These are phyloP conservation scores for Avicennia marina DNA, from an alignment of 257 asterid genomes.

Conservation along the genomic window DNA sequence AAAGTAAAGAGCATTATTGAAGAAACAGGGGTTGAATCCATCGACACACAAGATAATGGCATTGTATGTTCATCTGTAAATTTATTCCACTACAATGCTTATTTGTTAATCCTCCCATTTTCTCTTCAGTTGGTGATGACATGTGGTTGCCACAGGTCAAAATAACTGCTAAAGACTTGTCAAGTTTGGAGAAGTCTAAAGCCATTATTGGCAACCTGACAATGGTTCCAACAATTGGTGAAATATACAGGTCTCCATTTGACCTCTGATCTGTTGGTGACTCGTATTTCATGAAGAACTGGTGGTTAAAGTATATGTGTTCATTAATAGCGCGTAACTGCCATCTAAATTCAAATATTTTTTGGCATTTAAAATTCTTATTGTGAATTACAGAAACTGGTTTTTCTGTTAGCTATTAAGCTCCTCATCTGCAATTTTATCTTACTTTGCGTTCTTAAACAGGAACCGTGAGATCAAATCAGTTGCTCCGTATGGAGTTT, in stretches of 20 bases:
- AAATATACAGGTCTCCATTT: constrained; percentile 67
- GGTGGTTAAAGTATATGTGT: constrained; percentile 7
- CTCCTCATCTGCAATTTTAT: constrained; percentile 9
- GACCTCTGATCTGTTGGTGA: constrained; percentile 2
- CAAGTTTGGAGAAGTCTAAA: constrained; percentile 81
- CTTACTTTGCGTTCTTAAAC: constrained; percentile 23
- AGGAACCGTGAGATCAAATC: constrained; percentile 97
- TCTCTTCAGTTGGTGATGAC: constrained; percentile 14
- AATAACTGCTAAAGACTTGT: constrained; percentile 73
- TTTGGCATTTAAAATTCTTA: neutral
- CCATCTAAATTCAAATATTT: neutral
- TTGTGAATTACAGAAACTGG: constrained; percentile 15
- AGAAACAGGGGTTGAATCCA: constrained; percentile 83
- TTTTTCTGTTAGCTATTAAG: neutral
- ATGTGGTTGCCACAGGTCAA: constrained; percentile 55
- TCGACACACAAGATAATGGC: constrained; percentile 84
- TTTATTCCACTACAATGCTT: neutral
- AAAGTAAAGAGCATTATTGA: constrained; percentile 94
- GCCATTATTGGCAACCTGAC: constrained; percentile 71
- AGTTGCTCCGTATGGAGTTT: constrained; percentile 81
- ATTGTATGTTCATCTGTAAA: constrained; percentile 47
- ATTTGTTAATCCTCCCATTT: constrained; percentile 2
- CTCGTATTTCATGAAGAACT: neutral
- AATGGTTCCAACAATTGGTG: constrained; percentile 83
- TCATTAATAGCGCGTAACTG: constrained; percentile 3